These are phyloP conservation scores for Phytophthora citricola DNA, from an alignment of 352 stramenopile genomes.

Conservation along the genomic window DNA sequence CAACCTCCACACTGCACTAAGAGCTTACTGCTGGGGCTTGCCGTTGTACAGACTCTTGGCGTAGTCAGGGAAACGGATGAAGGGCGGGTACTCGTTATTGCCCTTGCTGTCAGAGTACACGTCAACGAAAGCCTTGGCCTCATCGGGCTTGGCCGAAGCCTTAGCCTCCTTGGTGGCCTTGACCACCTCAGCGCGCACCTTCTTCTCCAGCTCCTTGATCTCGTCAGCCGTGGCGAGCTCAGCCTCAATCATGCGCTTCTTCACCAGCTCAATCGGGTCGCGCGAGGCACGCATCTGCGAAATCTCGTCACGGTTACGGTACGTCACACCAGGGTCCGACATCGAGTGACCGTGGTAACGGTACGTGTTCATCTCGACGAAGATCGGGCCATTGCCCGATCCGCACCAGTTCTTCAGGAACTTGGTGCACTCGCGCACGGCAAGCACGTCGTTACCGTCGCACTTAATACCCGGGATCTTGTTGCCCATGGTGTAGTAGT, in stretches of 20 bases:
- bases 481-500: conserved; percentile 99
- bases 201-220: conserved; percentile 99
- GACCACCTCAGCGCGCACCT: conserved; percentile 98
- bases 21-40: conserved; percentile 59
- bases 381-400: conserved; percentile 98
- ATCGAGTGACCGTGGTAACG: conserved; percentile 99
- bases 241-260: conserved; percentile 97
- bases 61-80: conserved; percentile 98
- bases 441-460: conserved; percentile 99
- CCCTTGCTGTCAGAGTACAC: conserved; percentile 93
- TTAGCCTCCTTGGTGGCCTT: conserved; percentile 95
- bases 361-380: conserved; percentile 99
- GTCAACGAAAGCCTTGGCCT: conserved; percentile 73
- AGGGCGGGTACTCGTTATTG: conserved; percentile 93
- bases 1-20: conserved; percentile 9
- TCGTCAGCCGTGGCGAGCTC: conserved; percentile 96
- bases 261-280: conserved; percentile 99
- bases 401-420: conserved; percentile 97
- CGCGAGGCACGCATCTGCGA: conserved; percentile 97
- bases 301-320: conserved; percentile 99
- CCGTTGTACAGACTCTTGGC: conserved; percentile 94
- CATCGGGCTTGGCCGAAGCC: conserved; percentile 59
- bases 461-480: conserved; percentile 99
- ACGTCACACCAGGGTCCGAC: conserved; percentile 99
- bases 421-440: conserved; percentile 96